Conservation (phyloP, 202 grass and related monocot species). For the Setaria viridis region DNA sequence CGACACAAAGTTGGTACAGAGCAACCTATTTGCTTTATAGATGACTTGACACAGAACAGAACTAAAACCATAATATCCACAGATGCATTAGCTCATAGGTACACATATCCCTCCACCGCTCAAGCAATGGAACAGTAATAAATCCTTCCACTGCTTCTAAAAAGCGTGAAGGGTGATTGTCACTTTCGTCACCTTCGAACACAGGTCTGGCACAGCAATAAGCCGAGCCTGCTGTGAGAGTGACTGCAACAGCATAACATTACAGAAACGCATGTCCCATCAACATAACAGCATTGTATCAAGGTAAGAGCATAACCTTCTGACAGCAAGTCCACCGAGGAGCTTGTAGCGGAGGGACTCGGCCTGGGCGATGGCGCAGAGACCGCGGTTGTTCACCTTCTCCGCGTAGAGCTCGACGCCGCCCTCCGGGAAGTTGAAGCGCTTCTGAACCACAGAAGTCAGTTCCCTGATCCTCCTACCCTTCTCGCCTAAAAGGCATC, state of each 20-base stretch:
- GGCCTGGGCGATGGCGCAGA: conserved; percentile 83
- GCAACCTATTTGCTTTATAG: conserved; percentile 89
- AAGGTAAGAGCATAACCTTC: conserved; percentile 52
- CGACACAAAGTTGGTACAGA: conserved; percentile 84
- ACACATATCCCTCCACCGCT: conserved; percentile 52
- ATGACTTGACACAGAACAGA: conserved; percentile 47
- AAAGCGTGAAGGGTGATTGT: conserved; percentile 18
- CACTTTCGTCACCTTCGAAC: conserved; percentile 81
- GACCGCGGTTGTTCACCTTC: conserved; percentile 87
- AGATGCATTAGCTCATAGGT: not conserved
- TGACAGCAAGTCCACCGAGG: conserved; percentile 77
- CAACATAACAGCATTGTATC: not conserved
- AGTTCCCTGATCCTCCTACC: conserved; percentile 79
- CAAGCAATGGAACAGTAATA: conserved; percentile 28
- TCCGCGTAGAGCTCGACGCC: conserved; percentile 85
- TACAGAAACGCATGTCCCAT: not conserved
- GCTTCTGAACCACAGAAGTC: conserved; percentile 83
- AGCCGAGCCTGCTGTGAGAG: conserved; percentile 69
- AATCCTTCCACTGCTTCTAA: conserved; percentile 11
- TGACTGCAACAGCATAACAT: conserved; percentile 39
- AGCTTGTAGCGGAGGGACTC: conserved; percentile 94
- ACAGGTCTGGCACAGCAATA: conserved; percentile 54
- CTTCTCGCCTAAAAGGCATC: conserved; percentile 56
- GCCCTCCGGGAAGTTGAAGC: conserved; percentile 84
- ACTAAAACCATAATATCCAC: not conserved